Conservation (phyloP, 345 rosid genomes). For the Cardamine chenopodiifolia region DNA sequence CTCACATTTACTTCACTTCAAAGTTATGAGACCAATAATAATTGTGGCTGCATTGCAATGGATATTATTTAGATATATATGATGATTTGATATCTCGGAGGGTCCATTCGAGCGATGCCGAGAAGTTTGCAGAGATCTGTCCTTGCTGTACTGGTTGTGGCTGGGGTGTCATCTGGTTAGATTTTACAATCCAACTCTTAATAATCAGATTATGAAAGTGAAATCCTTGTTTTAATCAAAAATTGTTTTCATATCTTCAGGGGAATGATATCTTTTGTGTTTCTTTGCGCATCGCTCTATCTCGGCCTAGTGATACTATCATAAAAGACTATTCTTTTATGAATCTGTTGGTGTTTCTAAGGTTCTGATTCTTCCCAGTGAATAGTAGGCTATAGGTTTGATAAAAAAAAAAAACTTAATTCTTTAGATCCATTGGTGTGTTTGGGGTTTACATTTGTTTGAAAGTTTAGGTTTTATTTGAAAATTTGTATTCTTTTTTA, state of each 20-base stretch:
- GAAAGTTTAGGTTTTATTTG: constrained; percentile 19
- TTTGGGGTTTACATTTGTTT: constrained; percentile 37
- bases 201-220: neutral
- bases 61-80: constrained; percentile 67
- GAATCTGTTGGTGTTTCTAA: neutral
- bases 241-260: constrained; percentile 52
- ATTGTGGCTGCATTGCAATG: constrained; percentile 9
- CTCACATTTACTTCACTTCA: neutral
- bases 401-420: neutral
- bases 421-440: constrained; percentile 35
- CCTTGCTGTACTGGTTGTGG: constrained; percentile 94
- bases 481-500: constrained; percentile 8
- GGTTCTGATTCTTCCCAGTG: constrained; percentile 28
- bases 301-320: constrained; percentile 90
- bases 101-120: constrained; percentile 89
- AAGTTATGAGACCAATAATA: neutral
- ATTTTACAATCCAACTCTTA: neutral
- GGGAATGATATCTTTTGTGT: constrained; percentile 90
- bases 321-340: constrained; percentile 38
- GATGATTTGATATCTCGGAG: constrained; percentile 96
- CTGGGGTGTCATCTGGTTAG: constrained; percentile 96
- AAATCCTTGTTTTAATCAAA: neutral
- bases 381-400: constrained; percentile 19
- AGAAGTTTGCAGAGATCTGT: constrained; percentile 96
- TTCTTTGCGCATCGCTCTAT: constrained; percentile 76